These are phyloP conservation scores for Fragaria nilgerrensis DNA, from an alignment of 306 rosid species.

Conservation along the genomic window DNA sequence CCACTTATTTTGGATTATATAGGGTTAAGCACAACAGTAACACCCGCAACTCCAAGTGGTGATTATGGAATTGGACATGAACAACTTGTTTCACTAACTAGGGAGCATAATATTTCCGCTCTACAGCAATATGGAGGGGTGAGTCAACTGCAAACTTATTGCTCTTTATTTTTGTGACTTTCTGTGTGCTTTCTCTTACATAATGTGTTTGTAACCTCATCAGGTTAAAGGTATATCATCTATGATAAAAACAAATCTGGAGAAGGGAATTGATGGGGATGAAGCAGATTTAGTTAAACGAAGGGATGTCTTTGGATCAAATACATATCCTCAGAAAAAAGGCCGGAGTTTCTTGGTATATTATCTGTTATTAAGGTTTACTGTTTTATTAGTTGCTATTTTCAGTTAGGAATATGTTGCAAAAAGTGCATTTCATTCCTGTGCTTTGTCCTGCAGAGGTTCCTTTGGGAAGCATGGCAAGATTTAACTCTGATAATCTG, in stretches of 20 bases:
- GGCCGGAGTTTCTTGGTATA: constrained; percentile 83
- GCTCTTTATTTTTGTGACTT: not conserved
- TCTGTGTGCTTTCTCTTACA: constrained; percentile 12
- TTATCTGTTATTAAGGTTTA: not conserved
- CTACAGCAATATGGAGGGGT: constrained; percentile 83
- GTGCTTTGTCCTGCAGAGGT: constrained; percentile 54
- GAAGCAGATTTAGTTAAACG: constrained; percentile 56
- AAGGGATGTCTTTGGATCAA: constrained; percentile 76
- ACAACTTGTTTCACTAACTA: constrained; percentile 66
- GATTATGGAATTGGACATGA: constrained; percentile 63
- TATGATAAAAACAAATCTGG: constrained; percentile 51
- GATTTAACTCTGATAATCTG: constrained; percentile 88
- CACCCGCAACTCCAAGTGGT: constrained; percentile 45
- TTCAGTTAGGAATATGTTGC: not conserved
- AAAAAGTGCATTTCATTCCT: constrained; percentile 10
- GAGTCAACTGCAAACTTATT: constrained; percentile 24
- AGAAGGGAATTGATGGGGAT: constrained; percentile 66
- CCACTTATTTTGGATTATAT: constrained; percentile 22
- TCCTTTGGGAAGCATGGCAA: constrained; percentile 99
- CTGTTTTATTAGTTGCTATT: not conserved
- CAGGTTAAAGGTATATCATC: constrained; percentile 76
- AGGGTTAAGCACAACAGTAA: constrained; percentile 41
- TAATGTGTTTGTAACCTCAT: constrained; percentile 6
- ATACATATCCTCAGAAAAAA: constrained; percentile 91
- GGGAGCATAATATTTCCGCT: constrained; percentile 53